Base-by-base conservation (phyloP, 2,329 filamentous ascomycete species). In the Xylariaceae sp. region DNA sequence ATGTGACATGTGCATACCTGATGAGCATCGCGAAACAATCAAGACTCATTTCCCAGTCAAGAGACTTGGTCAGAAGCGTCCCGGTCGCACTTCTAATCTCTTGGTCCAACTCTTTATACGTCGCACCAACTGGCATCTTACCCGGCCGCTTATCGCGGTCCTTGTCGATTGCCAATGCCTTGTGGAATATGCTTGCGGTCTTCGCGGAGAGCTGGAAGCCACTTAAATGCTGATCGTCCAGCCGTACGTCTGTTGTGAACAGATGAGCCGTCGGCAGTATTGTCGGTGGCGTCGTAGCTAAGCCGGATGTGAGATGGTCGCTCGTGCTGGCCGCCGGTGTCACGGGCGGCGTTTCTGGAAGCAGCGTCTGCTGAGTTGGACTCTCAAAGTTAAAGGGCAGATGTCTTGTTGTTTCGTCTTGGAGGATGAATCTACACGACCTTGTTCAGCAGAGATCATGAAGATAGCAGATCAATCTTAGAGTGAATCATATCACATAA, bases 1-100 rank as follows among this genome's bases (percentile, higher is more conserved):
- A 7, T 27, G 22, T 27, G 22, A 27, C 22, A 27, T 27, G 22
- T 27, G 22, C 54, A 22, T 60, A 66, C 64, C 62, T 63, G 27
- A 62, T 53, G n/a, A 64, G 57, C 63, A 67, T 66, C 5, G 65
- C 62, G 36, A 67, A 67, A 43, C 64, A 65, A 39, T 67, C 64
- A 1, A 67, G 61, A 43, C 58, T 57, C 15, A 54, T 47, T 49
- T 65, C 62, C 65, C 65, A 67, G 17, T 66, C 59, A 9, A 62
- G 38, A 30, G 57, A 60, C 15, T 65, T 53, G 14, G 48, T 47
- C 11, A 67, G 44, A 18, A 67, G 53, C 18, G 56, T 55, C 38
- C 54, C 47, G 5, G 65, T 65, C 19, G 62, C 54, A 14, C 51
- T 47, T 30, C 64, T 51, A 38, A 67, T 63, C 50, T 67, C 65